Base-by-base conservation (phyloP, 164 flowering plant genomes). In the Piper longum region DNA sequence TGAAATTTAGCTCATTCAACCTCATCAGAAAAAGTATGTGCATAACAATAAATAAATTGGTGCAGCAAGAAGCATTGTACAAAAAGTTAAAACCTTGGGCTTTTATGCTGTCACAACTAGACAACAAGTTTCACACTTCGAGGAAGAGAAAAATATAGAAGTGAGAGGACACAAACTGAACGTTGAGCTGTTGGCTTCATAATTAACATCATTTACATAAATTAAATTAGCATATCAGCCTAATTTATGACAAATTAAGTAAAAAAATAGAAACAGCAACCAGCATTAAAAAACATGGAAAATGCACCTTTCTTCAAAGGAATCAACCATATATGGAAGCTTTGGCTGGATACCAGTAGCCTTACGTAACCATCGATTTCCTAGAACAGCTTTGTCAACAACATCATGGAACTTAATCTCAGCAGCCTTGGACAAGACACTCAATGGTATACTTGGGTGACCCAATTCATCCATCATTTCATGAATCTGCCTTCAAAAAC, bases 301-400 rank as follows among this genome's bases (percentile, higher is more conserved):
- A 19, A 18, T 0, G 48, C 80, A 93, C 97, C 96, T 93, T 76
- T 72, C 83, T 73, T 89, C 96, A 75, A 93, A 88, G 43, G 92
- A 88, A 67, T 93, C 98, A 19, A 93, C 86, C 83, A 83, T 71
- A 69, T 90, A 90, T 41, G 95, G 98, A 66, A 83, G 84, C 70
- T 86, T 86, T n/a, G 97, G 98, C 66, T 93, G 98, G 80, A 93
- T 88, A 56, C 98, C 96, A 56, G 87, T 79, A 13, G 87, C 96
- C 77, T 86, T 93, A 40, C 97, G 73, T 66, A 93, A 72, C 98
- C 97, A 93, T 75, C 86, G 79, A 71, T 86, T 93, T 4, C 98
- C 97, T 57, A 93, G 74, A n/a, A 93, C 72, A 51, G 86, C 83
- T 72, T 67, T 89, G 72, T 93, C 97, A 66, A 90, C 91, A 19